These are phyloP conservation scores for Collariella sp. DNA, from an alignment of 495 filamentous ascomycete genomes.

Conservation along the genomic window DNA sequence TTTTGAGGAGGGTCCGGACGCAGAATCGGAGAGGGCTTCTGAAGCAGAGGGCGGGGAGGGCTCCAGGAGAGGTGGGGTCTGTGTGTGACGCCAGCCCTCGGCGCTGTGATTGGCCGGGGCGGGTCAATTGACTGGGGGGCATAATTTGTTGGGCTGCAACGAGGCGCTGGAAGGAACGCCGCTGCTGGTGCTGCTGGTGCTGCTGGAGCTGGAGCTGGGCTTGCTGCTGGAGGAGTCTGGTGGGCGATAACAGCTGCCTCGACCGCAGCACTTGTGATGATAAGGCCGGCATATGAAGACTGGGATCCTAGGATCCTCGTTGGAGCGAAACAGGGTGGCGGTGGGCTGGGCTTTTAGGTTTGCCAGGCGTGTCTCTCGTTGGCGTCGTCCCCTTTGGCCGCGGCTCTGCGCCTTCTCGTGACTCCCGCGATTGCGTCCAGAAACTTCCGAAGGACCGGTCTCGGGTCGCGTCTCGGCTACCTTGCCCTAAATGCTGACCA, in stretches of 20 bases:
- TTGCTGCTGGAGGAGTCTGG: constrained; percentile 2
- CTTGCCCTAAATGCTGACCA: too few relatives aligned
- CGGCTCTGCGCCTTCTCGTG: background rate
- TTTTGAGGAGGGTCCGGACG: constrained; percentile 12
- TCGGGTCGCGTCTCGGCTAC: constrained; percentile 3
- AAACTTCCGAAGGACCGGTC: constrained; percentile 9
- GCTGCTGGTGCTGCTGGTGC: background rate
- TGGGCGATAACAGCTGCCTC: constrained; percentile 7
- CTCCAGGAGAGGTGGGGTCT: constrained; percentile 18
- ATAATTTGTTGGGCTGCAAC: constrained; percentile 14
- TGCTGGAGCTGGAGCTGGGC: background rate
- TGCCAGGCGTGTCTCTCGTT: background rate
- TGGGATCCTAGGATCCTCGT: background rate
- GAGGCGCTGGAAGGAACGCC: background rate
- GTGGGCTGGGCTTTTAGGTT: background rate
- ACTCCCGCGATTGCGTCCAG: background rate
- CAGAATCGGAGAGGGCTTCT: constrained; percentile 12
- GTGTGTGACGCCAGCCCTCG: constrained; percentile 26
- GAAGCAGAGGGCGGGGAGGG: constrained; percentile 34
- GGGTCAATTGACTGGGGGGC: constrained; percentile 12
- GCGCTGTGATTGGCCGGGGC: constrained; percentile 27
- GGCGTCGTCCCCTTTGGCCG: constrained; percentile 9
- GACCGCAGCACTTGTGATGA: constrained; percentile 15
- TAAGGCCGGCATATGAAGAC: constrained; percentile 20
- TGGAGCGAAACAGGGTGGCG: background rate